phyloP scores from a whole-genome alignment of 805 yeast species.

The Candida ascalaphidarum region DNA sequence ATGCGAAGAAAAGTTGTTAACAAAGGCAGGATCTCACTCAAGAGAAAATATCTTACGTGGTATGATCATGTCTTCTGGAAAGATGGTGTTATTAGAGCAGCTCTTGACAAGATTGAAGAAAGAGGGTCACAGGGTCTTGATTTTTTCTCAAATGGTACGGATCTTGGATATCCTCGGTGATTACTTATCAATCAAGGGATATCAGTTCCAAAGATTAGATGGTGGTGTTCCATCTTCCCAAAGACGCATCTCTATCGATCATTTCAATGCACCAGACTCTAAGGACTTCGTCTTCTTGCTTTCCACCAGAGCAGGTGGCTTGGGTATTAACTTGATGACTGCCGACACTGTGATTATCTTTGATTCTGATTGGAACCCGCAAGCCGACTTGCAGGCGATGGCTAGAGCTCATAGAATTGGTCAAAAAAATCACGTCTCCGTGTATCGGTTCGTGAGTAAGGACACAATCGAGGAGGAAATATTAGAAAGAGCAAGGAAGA shows the following conservation, averaged over 20 bases:
- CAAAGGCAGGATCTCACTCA: slow-evolving; percentile 52
- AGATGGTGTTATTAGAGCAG: slow-evolving; percentile 93
- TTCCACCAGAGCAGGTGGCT: slow-evolving; percentile 97
- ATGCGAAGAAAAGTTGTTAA: slow-evolving; percentile 76
- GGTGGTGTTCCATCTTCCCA: slow-evolving; percentile 95
- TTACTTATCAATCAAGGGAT: slow-evolving; percentile 79
- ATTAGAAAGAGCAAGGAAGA: slow-evolving; percentile 90
- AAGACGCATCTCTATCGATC: slow-evolving; percentile 91
- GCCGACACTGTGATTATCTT: slow-evolving; percentile 98
- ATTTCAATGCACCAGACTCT: slow-evolving; percentile 89
- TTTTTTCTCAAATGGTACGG: slow-evolving; percentile 95
- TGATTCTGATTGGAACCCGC: slow-evolving; percentile 99
- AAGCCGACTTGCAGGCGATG: slow-evolving; percentile 98
- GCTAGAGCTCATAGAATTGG: slow-evolving; percentile 99
- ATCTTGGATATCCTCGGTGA: slow-evolving; percentile 94
- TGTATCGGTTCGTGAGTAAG: slow-evolving; percentile 93
- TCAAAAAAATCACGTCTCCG: slow-evolving; percentile 97
- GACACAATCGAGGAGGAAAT: slow-evolving; percentile 98
- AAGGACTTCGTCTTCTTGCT: slow-evolving; percentile 84
- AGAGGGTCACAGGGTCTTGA: slow-evolving; percentile 94
- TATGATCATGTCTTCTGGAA: slow-evolving; percentile 94
- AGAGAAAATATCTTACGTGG: slow-evolving; percentile 84
- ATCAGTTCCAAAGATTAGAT: slow-evolving; percentile 85
- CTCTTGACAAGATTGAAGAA: slow-evolving; percentile 72
- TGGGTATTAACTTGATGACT: slow-evolving; percentile 97